Percentiles rank a stretch among this genome's conserved stretches.
Conservation (phyloP, 2,329 filamentous ascomycete species). For the Botryotinia calthae region DNA sequence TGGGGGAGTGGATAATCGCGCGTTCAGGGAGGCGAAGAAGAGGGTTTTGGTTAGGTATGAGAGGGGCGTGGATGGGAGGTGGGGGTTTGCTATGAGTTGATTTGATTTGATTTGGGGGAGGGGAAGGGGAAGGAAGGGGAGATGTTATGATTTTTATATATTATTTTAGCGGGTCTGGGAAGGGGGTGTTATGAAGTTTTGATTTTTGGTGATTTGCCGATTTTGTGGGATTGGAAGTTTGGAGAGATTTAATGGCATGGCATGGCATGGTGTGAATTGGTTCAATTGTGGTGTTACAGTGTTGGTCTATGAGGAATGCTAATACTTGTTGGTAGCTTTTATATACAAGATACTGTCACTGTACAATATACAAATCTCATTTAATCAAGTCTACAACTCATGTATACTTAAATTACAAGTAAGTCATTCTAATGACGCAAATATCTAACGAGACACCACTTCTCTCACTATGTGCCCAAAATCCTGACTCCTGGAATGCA, state of each 20-base stretch:
- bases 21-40: constrained; percentile 30
- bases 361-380: background rate
- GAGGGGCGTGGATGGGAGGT: constrained; percentile 27
- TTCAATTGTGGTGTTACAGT: background rate
- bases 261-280: too few relatives aligned
- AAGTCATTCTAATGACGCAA: background rate
- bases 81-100: constrained; percentile 31
- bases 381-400: background rate
- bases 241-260: background rate
- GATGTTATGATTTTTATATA: background rate
- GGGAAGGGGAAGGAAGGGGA: too few relatives aligned
- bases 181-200: too few relatives aligned
- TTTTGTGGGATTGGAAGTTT: background rate
- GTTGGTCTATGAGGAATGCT: too few relatives aligned
- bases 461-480: background rate
- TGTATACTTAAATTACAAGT: background rate
- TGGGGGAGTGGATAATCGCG: constrained; percentile 28
- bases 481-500: background rate
- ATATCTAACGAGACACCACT: background rate
- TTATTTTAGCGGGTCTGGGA: background rate
- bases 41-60: constrained; percentile 32
- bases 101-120: too few relatives aligned
- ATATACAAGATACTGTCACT: background rate
- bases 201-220: background rate
- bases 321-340: background rate